phyloP scores from a whole-genome alignment of 2,329 filamentous ascomycete species.

The Xylariaceae sp. region DNA sequence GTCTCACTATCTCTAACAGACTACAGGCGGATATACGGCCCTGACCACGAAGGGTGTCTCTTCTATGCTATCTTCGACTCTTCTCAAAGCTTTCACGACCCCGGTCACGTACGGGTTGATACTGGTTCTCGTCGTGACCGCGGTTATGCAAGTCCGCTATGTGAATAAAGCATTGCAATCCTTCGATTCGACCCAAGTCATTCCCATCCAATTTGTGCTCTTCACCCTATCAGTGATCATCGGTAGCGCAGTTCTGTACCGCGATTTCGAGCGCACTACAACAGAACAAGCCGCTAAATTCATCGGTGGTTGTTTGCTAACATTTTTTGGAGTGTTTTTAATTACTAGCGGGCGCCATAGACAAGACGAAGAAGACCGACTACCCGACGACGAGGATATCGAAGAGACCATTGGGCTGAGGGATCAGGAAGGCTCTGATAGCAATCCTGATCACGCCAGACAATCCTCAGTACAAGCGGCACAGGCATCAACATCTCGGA shows the following conservation, averaged over 20 bases:
- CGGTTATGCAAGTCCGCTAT: constrained; percentile 95
- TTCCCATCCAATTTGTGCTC: constrained; percentile 94
- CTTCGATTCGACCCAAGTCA: constrained; percentile 96
- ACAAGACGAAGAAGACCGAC: constrained; percentile 54
- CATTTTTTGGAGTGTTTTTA: constrained; percentile 94
- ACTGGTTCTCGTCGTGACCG: constrained; percentile 73
- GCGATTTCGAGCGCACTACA: constrained; percentile 86
- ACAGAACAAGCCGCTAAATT: constrained; percentile 75
- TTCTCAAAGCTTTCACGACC: constrained; percentile 85
- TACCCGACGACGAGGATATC: constrained; percentile 54
- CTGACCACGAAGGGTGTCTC: constrained; percentile 95
- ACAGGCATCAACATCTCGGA: constrained; percentile 36
- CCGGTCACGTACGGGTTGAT: constrained; percentile 88
- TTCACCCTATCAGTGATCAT: constrained; percentile 96
- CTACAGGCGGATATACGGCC: constrained; percentile 84
- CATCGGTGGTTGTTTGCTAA: constrained; percentile 82
- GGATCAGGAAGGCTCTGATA: constrained; percentile 36
- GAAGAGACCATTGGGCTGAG: constrained; percentile 61
- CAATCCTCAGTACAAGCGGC: constrained; percentile 6
- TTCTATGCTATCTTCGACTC: constrained; percentile 85
- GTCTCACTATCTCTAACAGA: constrained; percentile 5
- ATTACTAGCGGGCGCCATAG: constrained; percentile 79
- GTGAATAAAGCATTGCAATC: constrained; percentile 83
- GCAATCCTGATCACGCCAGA: constrained; percentile 17
- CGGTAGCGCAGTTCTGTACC: constrained; percentile 87